Evolutionary conservation across 2,329 filamentous ascomycete species (phyloP), one percentile per base, ranked within the genome.

Genomic region (Talaromyces sp.): DNA sequence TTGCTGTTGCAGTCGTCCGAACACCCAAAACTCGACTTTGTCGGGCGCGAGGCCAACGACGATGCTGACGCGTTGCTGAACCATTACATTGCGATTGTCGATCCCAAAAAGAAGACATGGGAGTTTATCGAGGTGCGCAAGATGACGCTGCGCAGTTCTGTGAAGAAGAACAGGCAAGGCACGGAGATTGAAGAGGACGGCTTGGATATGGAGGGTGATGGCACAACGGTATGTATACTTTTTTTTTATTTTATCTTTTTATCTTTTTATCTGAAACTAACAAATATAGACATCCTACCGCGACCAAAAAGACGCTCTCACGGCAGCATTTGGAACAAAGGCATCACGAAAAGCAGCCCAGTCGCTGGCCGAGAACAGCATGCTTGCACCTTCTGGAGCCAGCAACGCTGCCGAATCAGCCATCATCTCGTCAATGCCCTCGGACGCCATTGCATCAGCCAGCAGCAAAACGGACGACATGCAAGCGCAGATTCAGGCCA

Each of bases 41-140:
- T 78, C 21, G 85, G 82, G 24, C 76, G 75, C 38, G 78, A 80
- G 66, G 75, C 74, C 29, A 78, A 80, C 61, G 80, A 83, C 58
- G 75, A 78, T 46, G 76, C 80, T 55, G 80, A 85, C 60, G 79
- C 78, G 31, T 74, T 81, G 62, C 70, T 84, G 60, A 82, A 82
- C 65, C 84, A 88, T 73, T 88, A 87, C 65, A 71, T 87, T 62
- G 85, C 82, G 56, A 76, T 88, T 50, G 85, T 81, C 65, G 84
- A 88, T 63, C 82, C 83, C 0, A 71, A 76, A 27, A 78, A 77
- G 4, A 78, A 78, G 59, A 79, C 78, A 50, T 76, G 86, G 63
- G 78, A 85, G 64, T 70, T 88, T 52, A 75, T 83, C 10, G 71
- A 83, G 71, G 80, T 80, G 24, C 82, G 81, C 60, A 80, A 82